phyloP scores from a whole-genome alignment of 225 moss, liverwort and hornwort species.

The Bryum argenteum region DNA sequence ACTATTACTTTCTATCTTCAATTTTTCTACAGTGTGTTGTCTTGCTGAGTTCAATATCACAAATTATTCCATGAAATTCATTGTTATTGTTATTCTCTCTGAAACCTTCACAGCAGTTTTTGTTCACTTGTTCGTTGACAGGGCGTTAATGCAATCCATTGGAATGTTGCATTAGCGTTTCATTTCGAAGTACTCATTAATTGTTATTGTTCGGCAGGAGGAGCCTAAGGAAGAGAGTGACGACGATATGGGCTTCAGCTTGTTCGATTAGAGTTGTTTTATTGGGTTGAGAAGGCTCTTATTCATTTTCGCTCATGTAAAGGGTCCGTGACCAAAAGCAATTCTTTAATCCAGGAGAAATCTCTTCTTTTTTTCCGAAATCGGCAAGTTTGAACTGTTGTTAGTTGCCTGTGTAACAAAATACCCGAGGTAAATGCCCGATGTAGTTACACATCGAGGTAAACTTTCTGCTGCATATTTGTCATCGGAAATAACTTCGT shows the following conservation, averaged over 20 bases:
- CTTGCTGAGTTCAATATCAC: too few relatives aligned
- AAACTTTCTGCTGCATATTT: too few relatives aligned
- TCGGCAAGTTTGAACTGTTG: too few relatives aligned
- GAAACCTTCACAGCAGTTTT: too few relatives aligned
- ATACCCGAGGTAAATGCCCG: too few relatives aligned
- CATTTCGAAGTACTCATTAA: conserved; percentile 5
- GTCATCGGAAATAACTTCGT: too few relatives aligned
- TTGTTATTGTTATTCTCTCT: too few relatives aligned
- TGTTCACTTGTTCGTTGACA: too few relatives aligned
- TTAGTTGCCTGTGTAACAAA: too few relatives aligned
- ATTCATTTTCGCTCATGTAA: conserved; percentile 27
- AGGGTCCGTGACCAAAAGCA: conserved; percentile 26
- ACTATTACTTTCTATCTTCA: background rate
- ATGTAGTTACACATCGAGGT: too few relatives aligned
- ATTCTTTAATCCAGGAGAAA: conserved; percentile 25
- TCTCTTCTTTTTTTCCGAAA: background rate
- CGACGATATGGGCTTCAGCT: conserved; percentile 73
- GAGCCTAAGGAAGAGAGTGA: conserved; percentile 71
- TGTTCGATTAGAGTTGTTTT: conserved; percentile 58
- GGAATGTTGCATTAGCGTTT: background rate
- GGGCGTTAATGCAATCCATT: too few relatives aligned
- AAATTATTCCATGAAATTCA: too few relatives aligned
- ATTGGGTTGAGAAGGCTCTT: conserved; percentile 18
- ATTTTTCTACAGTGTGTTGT: background rate
- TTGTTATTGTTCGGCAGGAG: conserved; percentile 40